Conservation (phyloP, 192 early-diverging fungal genomes). For the Dissophora globulifera region DNA sequence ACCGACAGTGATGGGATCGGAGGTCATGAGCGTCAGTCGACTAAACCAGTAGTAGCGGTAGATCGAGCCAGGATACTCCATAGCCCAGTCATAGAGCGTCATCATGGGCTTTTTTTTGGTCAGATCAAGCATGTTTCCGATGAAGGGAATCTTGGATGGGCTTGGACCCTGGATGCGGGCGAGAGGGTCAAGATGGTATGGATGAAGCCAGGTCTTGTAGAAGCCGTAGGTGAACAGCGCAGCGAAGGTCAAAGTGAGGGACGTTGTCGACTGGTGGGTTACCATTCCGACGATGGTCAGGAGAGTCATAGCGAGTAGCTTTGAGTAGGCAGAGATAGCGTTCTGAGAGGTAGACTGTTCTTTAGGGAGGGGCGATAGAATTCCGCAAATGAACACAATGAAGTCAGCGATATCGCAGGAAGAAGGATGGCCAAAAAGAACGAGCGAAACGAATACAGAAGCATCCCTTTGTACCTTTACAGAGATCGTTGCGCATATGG, state of each 20-base stretch:
- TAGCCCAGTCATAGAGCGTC: slow-evolving; percentile 49
- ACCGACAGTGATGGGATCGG: slow-evolving; percentile 41
- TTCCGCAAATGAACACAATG: too few relatives aligned
- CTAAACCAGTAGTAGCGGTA: slow-evolving; percentile 49
- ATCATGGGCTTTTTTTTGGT: slow-evolving; percentile 50
- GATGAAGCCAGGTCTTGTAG: slow-evolving; percentile 41
- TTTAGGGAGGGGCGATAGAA: too few relatives aligned
- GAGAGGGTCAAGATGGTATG: slow-evolving; percentile 32
- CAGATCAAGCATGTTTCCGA: slow-evolving; percentile 62
- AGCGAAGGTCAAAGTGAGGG: slow-evolving; percentile 14
- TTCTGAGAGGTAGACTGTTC: too few relatives aligned
- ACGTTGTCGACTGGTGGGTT: slow-evolving; percentile 15
- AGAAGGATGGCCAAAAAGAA: too few relatives aligned
- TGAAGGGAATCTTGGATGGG: slow-evolving; percentile 35
- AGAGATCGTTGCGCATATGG: too few relatives aligned
- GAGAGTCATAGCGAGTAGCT: slow-evolving; percentile 16
- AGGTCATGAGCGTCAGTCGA: slow-evolving; percentile 43
- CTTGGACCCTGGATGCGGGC: slow-evolving; percentile 17
- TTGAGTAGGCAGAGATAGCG: too few relatives aligned
- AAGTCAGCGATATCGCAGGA: too few relatives aligned
- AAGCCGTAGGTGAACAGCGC: slow-evolving; percentile 26
- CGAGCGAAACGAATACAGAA: too few relatives aligned
- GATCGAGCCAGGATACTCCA: slow-evolving; percentile 44
- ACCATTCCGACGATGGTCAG: slow-evolving; percentile 11
- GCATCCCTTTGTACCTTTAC: too few relatives aligned